Base-by-base conservation (phyloP, 441 rosid species). In the Corymbia calophylla region DNA sequence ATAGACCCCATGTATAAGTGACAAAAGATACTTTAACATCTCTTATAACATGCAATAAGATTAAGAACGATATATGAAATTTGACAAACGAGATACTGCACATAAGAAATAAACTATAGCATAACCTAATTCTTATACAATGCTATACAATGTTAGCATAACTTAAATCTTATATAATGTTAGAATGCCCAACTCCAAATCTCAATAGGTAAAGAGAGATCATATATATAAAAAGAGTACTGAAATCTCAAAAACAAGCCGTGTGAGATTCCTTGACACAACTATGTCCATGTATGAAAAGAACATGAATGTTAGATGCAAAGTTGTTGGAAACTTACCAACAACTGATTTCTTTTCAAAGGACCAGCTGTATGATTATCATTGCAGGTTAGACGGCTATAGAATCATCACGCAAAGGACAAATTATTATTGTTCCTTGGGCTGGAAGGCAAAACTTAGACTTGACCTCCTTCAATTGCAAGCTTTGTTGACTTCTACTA, bases 21-120 rank as follows among this genome's bases (percentile, higher is more conserved):
- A 53, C 8, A 3, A 4, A 8, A 64, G 35, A n/a, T 64, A n/a
- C 5, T 29, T 64, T 15, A 64, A n/a, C 35, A 15, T 64, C 19
- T 5, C 16, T 17, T n/a, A 7, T 64, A 16, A 64, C 0, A 3
- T 64, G 35, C 5, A 64, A 1, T 7, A 64, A 15, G 35, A 64
- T 64, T 64, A n/a, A n/a, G 17, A 64, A 9, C 0, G 1, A 17
- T 15, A 32, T 5, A 3, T 15, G 35, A 64, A 64, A 64, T 15
- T n/a, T 64, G 10, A 64, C 0, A n/a, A n/a, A n/a, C n/a, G 4
- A 35, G 4, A 35, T 4, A 3, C 15, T 14, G 35, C 5, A 19
- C 17, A 64, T 64, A 5, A 5, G 4, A 14, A 64, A 64, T n/a
- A 64, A 64, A 64, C 10, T 64, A 3, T 64, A 29, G 0, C 10